Evolutionary conservation across 306 rosid genomes (phyloP).

Genomic region (Alnus glutinosa): DNA sequence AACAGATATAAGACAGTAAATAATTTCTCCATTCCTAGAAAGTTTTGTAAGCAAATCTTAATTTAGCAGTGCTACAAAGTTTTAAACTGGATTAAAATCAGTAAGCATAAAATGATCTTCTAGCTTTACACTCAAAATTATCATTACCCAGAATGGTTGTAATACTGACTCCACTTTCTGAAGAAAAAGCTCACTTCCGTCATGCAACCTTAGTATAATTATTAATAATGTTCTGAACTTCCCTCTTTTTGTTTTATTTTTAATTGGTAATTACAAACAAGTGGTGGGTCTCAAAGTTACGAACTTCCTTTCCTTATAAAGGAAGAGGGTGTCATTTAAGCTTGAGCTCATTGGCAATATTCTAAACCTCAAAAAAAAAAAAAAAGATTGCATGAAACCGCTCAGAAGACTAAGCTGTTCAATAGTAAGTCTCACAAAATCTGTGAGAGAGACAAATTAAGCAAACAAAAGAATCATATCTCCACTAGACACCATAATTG

Average conservation of each 20-base stretch:
- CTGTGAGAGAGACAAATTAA: not conserved
- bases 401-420: not conserved
- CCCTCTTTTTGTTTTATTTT: not conserved
- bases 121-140: constrained; percentile 3
- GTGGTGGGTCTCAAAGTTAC: not conserved
- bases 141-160: not conserved
- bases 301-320: not conserved
- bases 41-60: not conserved
- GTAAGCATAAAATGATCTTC: constrained; percentile 2
- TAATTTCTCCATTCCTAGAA: not conserved
- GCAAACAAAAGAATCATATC: constrained; percentile 5
- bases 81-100: not conserved
- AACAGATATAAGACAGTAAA: not conserved
- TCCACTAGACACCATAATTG: not conserved
- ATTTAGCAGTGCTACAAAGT: not conserved
- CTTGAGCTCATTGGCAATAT: constrained; percentile 1
- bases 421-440: not conserved
- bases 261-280: not conserved
- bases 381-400: not conserved
- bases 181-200: not conserved
- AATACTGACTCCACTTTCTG: not conserved
- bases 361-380: not conserved
- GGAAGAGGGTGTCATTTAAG: not conserved
- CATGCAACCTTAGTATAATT: not conserved
- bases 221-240: not conserved